Evolutionary conservation across 2,329 filamentous ascomycete species (phyloP).

Genomic region (Scytalidium sp.): DNA sequence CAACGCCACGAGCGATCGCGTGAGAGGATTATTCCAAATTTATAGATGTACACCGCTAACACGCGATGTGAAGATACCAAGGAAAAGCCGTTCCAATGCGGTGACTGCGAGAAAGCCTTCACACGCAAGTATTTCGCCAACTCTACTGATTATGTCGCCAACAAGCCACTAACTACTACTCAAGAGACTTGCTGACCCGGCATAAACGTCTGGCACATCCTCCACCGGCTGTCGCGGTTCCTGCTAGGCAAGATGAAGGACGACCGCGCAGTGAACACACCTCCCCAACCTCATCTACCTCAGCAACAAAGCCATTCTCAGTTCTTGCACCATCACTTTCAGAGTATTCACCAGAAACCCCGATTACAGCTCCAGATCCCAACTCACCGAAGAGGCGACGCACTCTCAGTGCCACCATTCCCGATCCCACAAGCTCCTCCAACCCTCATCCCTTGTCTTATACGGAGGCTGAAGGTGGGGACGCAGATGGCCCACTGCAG

Average conservation of each 20-base stretch:
- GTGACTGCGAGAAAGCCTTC: slow-evolving; percentile 26
- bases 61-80: slow-evolving; percentile 25
- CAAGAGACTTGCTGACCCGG: slow-evolving; percentile 15
- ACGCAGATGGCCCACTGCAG: neutral
- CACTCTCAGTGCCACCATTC: neutral
- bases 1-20: slow-evolving; percentile 44
- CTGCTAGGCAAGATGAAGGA: neutral
- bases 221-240: neutral
- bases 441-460: neutral
- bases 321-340: neutral
- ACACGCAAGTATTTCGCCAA: slow-evolving; percentile 25
- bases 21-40: neutral
- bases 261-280: too few relatives aligned
- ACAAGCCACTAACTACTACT: neutral
- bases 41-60: slow-evolving; percentile 3
- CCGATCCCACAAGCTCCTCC: neutral
- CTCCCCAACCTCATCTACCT: neutral
- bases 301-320: neutral
- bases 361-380: neutral
- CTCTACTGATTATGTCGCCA: neutral
- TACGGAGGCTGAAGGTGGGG: neutral
- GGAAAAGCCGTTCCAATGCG: slow-evolving; percentile 29
- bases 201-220: slow-evolving; percentile 11
- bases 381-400: neutral
- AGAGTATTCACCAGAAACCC: neutral